A percentile compares a stretch with the other conserved stretches of the same genome.
phyloP scores from a whole-genome alignment of 2,329 filamentous ascomycete genomes.

The Mycogone perniciosa region DNA sequence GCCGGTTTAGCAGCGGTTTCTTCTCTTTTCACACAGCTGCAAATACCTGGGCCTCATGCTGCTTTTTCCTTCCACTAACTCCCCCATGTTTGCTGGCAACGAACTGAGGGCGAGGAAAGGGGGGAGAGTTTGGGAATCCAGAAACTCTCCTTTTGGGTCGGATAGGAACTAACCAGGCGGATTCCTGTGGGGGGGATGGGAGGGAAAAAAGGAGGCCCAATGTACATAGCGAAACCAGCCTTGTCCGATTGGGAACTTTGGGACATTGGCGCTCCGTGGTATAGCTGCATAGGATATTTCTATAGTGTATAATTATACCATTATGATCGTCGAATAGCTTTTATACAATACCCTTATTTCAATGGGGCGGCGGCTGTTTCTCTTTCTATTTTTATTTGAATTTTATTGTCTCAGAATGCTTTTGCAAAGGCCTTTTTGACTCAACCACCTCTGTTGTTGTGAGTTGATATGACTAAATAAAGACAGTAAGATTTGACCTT shows the following conservation, averaged over 20 bases:
- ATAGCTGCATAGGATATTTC: conserved; percentile 20
- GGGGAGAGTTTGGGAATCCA: neutral
- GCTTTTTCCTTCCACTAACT: neutral
- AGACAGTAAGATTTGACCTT: too few species aligned
- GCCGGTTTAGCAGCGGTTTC: conserved; percentile 21
- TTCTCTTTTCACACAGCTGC: neutral
- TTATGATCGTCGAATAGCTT: conserved; percentile 8
- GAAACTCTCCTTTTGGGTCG: neutral
- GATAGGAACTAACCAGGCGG: neutral
- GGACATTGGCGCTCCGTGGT: conserved; percentile 8
- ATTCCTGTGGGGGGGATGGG: neutral
- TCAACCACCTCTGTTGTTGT: too few species aligned
- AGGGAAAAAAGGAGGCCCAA: conserved; percentile 1
- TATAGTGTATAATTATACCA: conserved; percentile 19
- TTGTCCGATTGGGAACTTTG: conserved; percentile 1
- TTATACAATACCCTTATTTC: neutral
- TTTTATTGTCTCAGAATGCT: neutral
- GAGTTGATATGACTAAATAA: too few species aligned
- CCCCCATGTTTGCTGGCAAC: conserved; percentile 1
- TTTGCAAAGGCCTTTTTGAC: too few species aligned
- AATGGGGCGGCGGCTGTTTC: neutral
- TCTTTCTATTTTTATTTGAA: neutral
- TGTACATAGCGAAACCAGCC: conserved; percentile 5
- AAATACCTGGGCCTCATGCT: neutral
- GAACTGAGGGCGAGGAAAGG: neutral